Base-by-base conservation (phyloP, 106 monocot species). In the Posidonia australis region DNA sequence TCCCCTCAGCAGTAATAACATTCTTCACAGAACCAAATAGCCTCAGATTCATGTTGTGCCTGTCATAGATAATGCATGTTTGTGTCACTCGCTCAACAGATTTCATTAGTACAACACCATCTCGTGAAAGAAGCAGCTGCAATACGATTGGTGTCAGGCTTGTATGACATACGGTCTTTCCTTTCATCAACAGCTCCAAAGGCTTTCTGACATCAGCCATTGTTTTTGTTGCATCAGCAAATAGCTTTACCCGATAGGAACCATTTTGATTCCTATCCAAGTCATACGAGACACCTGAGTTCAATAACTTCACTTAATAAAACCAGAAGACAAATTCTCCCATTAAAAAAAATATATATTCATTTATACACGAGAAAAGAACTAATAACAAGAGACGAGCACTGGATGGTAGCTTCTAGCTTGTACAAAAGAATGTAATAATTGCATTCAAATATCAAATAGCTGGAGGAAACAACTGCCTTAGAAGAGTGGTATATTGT, bases 181-280 rank as follows among this genome's bases (percentile, higher is more conserved):
- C 96, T 74, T 74, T 81, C 43, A 78, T 81, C 31, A 96, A 69
- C 63, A 61, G 45, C 62, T 96, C 94, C 29, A 96, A 60, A 43
- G 86, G 83, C 57, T 70, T 79, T 61, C 94, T 79, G 49, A 90
- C 14, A 65, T 90, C 86, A 31, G 84, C 84, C n/a, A 96, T 78
- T 14, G 55, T 78, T 76, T 89, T 90, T 28, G 96, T 82, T 13
- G 77, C 83, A 58, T 77, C 77, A 20, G 96, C 90, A 51, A 63
- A 74, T 17, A 96, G 61, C 65, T 76, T 90, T 22, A 90, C 59
- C 10, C 82, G 56, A 56, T 62, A 72, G 21, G 74, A 51, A 4
- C 90, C 82, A 58, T 58, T 79, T 27, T 70, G 70, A 29, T 52
- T 86, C 62, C n/a, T 65, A n/a, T 80, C 82, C 30, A 77, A 9